phyloP scores from a whole-genome alignment of 2,329 filamentous ascomycete species.

The Calonectria hawksworthii region DNA sequence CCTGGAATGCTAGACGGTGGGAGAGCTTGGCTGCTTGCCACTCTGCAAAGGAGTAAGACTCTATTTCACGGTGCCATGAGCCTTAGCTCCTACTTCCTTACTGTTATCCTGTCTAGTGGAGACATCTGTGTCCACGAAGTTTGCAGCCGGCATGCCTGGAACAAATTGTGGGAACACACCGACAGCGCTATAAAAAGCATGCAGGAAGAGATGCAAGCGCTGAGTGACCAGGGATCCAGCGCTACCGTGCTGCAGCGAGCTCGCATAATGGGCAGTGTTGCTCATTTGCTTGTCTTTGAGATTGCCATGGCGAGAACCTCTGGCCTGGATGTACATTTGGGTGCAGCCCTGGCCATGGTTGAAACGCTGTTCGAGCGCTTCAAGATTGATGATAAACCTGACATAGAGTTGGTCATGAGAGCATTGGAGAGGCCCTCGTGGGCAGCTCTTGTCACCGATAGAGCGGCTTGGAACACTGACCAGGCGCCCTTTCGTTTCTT shows the following conservation, averaged over 20 bases:
- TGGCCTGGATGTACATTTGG: conserved; percentile 3
- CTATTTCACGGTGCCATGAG: conserved; percentile 65
- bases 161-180: background rate
- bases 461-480: conserved; percentile 47
- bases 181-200: background rate
- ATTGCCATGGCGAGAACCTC: conserved; percentile 19
- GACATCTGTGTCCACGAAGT: background rate
- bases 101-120: conserved; percentile 14
- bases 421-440: background rate
- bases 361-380: conserved; percentile 12
- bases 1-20: conserved; percentile 63
- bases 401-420: background rate
- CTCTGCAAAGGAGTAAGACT: conserved; percentile 63
- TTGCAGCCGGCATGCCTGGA: conserved; percentile 1
- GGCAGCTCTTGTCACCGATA: background rate
- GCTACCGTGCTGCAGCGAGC: conserved; percentile 12
- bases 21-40: conserved; percentile 65
- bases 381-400: background rate
- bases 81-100: conserved; percentile 27
- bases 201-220: conserved; percentile 3
- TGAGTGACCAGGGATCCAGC: background rate
- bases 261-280: background rate
- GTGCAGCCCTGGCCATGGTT: background rate
- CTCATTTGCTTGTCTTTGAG: conserved; percentile 13
- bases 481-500: conserved; percentile 55